Conservation (phyloP, 768 basidiomycete genomes). For the Nevesoporus exiguus region DNA sequence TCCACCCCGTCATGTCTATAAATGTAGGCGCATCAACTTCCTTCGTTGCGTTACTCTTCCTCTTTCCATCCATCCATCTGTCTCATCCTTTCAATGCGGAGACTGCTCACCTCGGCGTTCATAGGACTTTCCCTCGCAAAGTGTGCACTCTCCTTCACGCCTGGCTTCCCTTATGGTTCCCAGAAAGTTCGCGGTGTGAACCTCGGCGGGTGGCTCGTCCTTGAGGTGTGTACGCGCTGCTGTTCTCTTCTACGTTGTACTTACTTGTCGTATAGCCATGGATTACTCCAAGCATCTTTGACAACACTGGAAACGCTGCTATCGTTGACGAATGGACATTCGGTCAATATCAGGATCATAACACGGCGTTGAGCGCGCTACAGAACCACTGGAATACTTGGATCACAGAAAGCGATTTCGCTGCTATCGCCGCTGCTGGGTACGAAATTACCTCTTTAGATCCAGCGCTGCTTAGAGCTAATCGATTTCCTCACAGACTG, state of each 20-base stretch:
- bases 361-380: constrained; percentile 49
- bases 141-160: constrained; percentile 36
- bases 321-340: constrained; percentile 83
- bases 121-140: constrained; percentile 28
- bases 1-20: constrained; percentile 9
- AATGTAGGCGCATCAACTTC: constrained; percentile 4
- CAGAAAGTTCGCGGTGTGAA: constrained; percentile 80
- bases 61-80: constrained; percentile 55
- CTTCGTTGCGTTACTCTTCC: neutral
- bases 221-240: constrained; percentile 38
- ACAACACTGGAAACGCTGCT: constrained; percentile 46
- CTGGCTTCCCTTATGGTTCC: constrained; percentile 70
- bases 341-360: constrained; percentile 52
- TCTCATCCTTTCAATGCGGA: constrained; percentile 33
- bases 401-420: constrained; percentile 82
- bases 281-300: constrained; percentile 76
- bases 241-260: constrained; percentile 32
- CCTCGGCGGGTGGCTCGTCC: constrained; percentile 64
- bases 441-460: constrained; percentile 25
- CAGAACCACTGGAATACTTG: constrained; percentile 76
- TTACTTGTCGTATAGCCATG: constrained; percentile 57
- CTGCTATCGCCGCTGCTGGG: constrained; percentile 72
- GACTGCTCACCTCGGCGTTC: constrained; percentile 18
- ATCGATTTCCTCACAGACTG: constrained; percentile 41
- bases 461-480: neutral